These are phyloP conservation scores for Lolium multiflorum DNA, from an alignment of 176 grass and related monocot species.

Conservation along the genomic window DNA sequence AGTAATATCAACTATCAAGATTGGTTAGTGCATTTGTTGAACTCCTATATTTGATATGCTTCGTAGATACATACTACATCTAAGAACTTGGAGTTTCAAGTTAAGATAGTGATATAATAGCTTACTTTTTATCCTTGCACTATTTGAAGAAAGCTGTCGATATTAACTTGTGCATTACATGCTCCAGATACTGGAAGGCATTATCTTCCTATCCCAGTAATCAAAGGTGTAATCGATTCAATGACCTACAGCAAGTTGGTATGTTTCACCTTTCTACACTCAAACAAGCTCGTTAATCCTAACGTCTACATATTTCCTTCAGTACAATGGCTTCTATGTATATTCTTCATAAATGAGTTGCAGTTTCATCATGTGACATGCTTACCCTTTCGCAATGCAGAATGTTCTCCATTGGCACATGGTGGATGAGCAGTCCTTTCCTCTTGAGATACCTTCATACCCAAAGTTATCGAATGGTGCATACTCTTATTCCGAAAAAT, in stretches of 20 bases:
- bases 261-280: slow-evolving; percentile 34
- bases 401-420: slow-evolving; percentile 99
- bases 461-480: slow-evolving; percentile 84
- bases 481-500: slow-evolving; percentile 97
- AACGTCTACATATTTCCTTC: slow-evolving; percentile 5
- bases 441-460: slow-evolving; percentile 94
- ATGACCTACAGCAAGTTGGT: slow-evolving; percentile 98
- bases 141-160: neutral
- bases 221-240: slow-evolving; percentile 95
- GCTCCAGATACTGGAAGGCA: slow-evolving; percentile 91
- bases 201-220: slow-evolving; percentile 90
- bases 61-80: neutral
- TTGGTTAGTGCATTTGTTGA: neutral
- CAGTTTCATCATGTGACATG: slow-evolving; percentile 8
- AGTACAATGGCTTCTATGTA: neutral
- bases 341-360: slow-evolving; percentile 31
- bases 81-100: slow-evolving; percentile 23
- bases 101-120: slow-evolving; percentile 18
- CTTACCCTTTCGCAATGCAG: slow-evolving; percentile 51
- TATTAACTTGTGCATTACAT: slow-evolving; percentile 27
- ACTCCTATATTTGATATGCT: neutral
- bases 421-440: slow-evolving; percentile 90
- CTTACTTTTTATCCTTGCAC: neutral
- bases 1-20: slow-evolving; percentile 12
- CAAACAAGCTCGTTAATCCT: slow-evolving; percentile 6